These are phyloP conservation scores for Cordyceps tenuipes DNA, from an alignment of 2,329 filamentous ascomycete species.

Conservation along the genomic window DNA sequence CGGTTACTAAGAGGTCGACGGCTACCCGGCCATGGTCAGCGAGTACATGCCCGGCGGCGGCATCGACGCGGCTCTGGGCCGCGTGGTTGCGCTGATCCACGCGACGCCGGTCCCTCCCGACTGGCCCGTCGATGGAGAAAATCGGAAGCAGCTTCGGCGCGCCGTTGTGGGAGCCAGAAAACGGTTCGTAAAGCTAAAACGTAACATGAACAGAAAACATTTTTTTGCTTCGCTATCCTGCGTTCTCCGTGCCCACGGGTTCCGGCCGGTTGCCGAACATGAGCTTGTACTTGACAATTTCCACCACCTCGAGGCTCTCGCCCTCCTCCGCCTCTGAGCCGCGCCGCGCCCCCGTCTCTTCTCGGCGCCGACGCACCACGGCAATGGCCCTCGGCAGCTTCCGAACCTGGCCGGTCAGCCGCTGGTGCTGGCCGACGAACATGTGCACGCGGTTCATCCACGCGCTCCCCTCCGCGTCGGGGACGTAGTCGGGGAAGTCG, in stretches of 20 bases:
- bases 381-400: conserved; percentile 73
- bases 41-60: conserved; percentile 12
- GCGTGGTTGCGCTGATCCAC: conserved; percentile 14
- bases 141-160: too few relatives aligned
- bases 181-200: too few relatives aligned
- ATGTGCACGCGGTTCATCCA: conserved; percentile 92
- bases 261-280: conserved; percentile 79
- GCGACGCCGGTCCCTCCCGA: conserved; percentile 2
- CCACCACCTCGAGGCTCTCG: conserved; percentile 68
- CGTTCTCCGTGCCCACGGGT: conserved; percentile 54
- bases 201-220: too few relatives aligned
- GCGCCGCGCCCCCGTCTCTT: conserved; percentile 34
- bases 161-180: too few relatives aligned
- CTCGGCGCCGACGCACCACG: conserved; percentile 57
- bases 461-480: conserved; percentile 40
- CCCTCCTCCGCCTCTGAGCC: conserved; percentile 25
- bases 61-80: conserved; percentile 11
- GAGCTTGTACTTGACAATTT: conserved; percentile 81
- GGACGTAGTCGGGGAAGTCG: conserved; percentile 67
- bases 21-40: conserved; percentile 15
- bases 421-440: conserved; percentile 81
- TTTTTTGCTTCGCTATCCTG: too few relatives aligned
- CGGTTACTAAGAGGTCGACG: conserved; percentile 11
- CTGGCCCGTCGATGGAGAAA: conserved; percentile 10
- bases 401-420: conserved; percentile 83